Conservation (phyloP, 1,139 yeast species). For the Yamadazyma atlantica region DNA sequence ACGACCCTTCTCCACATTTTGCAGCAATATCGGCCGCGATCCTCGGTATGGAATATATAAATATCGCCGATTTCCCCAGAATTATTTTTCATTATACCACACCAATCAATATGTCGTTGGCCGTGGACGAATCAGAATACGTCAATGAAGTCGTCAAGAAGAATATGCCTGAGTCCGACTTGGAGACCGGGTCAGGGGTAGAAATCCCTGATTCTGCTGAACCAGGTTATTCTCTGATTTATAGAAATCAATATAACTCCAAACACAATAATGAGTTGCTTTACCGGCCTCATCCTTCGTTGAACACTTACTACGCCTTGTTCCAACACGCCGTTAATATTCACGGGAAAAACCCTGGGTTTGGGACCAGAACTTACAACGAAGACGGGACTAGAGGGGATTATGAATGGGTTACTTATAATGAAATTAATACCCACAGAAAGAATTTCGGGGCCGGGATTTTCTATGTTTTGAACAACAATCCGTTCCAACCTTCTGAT, state of each 20-base stretch:
- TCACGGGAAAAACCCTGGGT: constrained; percentile 39
- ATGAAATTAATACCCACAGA: constrained; percentile 40
- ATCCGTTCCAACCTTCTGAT: constrained; percentile 34
- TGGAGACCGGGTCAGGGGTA: constrained; percentile 13
- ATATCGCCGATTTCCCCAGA: neutral
- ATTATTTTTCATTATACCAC: neutral
- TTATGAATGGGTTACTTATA: constrained; percentile 52
- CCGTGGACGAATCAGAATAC: constrained; percentile 10
- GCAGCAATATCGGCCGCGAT: neutral
- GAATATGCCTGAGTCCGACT: constrained; percentile 7
- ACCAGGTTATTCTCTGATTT: constrained; percentile 54
- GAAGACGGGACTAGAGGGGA: constrained; percentile 40
- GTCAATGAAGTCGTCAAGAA: constrained; percentile 10
- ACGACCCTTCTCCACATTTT: neutral
- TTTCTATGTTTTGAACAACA: constrained; percentile 48
- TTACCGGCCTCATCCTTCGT: constrained; percentile 45
- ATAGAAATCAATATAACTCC: constrained; percentile 41
- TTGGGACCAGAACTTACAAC: constrained; percentile 49
- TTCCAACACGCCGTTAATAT: constrained; percentile 42
- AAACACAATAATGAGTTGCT: constrained; percentile 34
- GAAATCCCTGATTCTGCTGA: constrained; percentile 47
- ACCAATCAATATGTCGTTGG: constrained; percentile 8
- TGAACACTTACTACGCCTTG: constrained; percentile 50
- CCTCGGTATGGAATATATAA: neutral
- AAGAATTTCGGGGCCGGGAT: constrained; percentile 65